Conservation (phyloP, 768 basidiomycete species). For the Pleurotus cornucopiae region DNA sequence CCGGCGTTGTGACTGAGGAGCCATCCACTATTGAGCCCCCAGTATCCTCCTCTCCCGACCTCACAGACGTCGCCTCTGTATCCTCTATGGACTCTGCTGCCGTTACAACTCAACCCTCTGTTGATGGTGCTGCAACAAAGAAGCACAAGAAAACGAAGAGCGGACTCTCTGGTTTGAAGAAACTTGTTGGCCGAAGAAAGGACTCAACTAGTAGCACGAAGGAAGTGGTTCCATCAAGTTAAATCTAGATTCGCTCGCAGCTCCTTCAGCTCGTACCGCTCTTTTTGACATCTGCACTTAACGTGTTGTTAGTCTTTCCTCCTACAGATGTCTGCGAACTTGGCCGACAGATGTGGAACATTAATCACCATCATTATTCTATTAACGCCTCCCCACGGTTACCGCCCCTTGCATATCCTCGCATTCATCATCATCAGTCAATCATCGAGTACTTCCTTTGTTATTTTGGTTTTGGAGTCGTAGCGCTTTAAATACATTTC, state of each 20-base stretch:
- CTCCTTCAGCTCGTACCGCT: too few species aligned
- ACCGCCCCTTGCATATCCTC: too few species aligned
- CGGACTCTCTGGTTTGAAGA: constrained; percentile 49
- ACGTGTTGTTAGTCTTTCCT: too few species aligned
- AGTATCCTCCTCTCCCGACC: constrained; percentile 26
- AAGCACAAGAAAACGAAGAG: constrained; percentile 56
- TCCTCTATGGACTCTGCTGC: constrained; percentile 28
- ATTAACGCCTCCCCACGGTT: too few species aligned
- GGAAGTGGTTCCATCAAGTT: background rate
- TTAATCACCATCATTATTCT: too few species aligned
- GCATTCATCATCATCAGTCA: too few species aligned
- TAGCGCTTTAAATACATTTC: too few species aligned
- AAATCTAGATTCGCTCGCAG: background rate
- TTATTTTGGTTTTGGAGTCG: too few species aligned
- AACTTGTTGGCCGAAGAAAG: constrained; percentile 7
- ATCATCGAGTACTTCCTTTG: too few species aligned
- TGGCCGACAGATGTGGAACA: too few species aligned
- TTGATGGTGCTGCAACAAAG: constrained; percentile 21
- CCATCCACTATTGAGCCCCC: constrained; percentile 28
- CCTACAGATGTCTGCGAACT: too few species aligned
- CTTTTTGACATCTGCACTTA: too few species aligned
- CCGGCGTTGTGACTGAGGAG: constrained; percentile 28
- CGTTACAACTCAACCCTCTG: constrained; percentile 16
- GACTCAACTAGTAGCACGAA: constrained; percentile 6
- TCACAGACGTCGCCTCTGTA: constrained; percentile 22